Conservation (phyloP, 1,139 yeast species). For the Blastobotrys raffinosifermentans region DNA sequence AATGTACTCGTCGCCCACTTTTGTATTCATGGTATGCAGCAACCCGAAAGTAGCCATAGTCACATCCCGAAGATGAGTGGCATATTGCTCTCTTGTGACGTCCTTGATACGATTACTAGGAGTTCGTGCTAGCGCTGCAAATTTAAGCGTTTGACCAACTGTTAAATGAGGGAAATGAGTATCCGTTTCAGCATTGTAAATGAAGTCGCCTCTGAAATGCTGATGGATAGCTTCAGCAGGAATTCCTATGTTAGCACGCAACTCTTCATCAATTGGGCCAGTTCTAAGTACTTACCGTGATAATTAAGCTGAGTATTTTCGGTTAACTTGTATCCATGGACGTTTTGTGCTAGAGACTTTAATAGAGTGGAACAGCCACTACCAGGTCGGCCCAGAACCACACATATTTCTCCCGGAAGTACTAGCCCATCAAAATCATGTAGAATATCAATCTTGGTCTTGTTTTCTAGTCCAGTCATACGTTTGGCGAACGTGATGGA, state of each 20-base stretch:
- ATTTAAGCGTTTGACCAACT: constrained; percentile 62
- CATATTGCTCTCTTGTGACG: constrained; percentile 50
- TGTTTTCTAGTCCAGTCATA: constrained; percentile 19
- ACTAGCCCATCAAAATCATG: constrained; percentile 64
- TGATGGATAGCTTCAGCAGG: constrained; percentile 42
- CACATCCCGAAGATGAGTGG: constrained; percentile 59
- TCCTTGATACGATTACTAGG: constrained; percentile 62
- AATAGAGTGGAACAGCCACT: constrained; percentile 78
- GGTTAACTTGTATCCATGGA: constrained; percentile 63
- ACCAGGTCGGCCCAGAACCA: constrained; percentile 78
- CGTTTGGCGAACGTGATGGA: constrained; percentile 23
- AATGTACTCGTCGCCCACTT: constrained; percentile 64
- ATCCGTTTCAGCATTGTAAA: constrained; percentile 68
- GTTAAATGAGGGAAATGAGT: constrained; percentile 67
- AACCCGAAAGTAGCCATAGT: constrained; percentile 70
- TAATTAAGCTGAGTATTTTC: constrained; percentile 40
- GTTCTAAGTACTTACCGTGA: constrained; percentile 25
- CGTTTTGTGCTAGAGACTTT: constrained; percentile 62
- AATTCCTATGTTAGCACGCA: constrained; percentile 14
- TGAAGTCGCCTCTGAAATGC: constrained; percentile 61
- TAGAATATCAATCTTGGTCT: constrained; percentile 47
- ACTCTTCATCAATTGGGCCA: no score
- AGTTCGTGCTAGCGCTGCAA: constrained; percentile 59
- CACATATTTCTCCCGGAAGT: constrained; percentile 66
- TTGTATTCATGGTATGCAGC: constrained; percentile 57